Evolutionary conservation across 2,329 filamentous ascomycete species (phyloP).

Genomic region (Emmonsiellopsis sp.): DNA sequence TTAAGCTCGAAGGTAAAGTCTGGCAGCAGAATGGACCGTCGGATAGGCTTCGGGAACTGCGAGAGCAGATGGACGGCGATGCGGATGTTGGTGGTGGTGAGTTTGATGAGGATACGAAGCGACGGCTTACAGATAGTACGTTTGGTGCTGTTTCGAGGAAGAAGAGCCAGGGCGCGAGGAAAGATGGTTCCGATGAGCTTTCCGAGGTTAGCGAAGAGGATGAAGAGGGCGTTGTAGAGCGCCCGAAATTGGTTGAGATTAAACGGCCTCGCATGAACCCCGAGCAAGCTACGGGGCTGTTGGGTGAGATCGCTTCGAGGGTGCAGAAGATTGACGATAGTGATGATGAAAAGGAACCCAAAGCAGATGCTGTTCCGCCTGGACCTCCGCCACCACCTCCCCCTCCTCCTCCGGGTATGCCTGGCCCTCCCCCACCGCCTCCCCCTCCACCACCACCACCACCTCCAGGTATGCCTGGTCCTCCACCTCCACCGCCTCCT

Average conservation of each 20-base stretch:
- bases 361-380: constrained; percentile 6
- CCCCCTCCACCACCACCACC: constrained; percentile 29
- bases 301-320: constrained; percentile 65
- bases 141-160: constrained; percentile 61
- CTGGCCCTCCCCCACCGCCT: constrained; percentile 31
- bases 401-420: constrained; percentile 34
- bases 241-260: constrained; percentile 69
- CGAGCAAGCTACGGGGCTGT: constrained; percentile 55
- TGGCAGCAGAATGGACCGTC: constrained; percentile 85
- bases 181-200: constrained; percentile 26
- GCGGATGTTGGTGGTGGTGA: constrained; percentile 42
- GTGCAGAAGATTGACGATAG: constrained; percentile 65
- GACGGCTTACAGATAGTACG: constrained; percentile 61
- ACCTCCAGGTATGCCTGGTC: constrained; percentile 35
- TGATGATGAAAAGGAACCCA: constrained; percentile 40
- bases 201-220: constrained; percentile 46
- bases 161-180: constrained; percentile 32
- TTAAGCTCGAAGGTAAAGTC: constrained; percentile 86
- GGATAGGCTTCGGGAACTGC: constrained; percentile 79
- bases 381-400: constrained; percentile 40
- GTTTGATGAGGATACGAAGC: constrained; percentile 45
- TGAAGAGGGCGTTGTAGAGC: constrained; percentile 62
- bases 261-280: constrained; percentile 54
- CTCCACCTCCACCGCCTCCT: constrained; percentile 41
- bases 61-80: constrained; percentile 83